Conservation (phyloP, 768 basidiomycete species). For the Kwoniella sp. region DNA sequence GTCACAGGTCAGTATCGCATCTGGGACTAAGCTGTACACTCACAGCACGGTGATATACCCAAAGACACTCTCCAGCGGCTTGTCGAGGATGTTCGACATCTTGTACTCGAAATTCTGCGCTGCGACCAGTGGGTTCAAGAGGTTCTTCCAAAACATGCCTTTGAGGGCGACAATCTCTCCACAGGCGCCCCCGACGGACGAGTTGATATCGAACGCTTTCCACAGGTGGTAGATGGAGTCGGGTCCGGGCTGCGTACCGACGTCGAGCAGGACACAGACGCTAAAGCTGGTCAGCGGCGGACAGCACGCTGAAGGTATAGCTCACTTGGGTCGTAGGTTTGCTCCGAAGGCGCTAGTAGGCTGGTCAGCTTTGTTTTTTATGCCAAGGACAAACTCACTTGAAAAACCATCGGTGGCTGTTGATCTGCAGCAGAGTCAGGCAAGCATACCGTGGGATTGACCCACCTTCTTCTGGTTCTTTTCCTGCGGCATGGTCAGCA, state of each 20-base stretch:
- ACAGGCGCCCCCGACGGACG: conserved; percentile 87
- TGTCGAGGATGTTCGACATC: conserved; percentile 77
- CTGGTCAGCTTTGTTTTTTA: conserved; percentile 1
- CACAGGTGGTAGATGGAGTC: conserved; percentile 90
- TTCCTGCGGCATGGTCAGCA: conserved; percentile 14
- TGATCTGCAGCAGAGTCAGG: conserved; percentile 58
- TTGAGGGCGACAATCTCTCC: conserved; percentile 95
- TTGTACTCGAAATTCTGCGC: conserved; percentile 97
- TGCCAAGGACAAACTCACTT: conserved; percentile 52
- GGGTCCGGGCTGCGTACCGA: conserved; percentile 82
- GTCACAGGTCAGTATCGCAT: not conserved
- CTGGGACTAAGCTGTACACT: conserved; percentile 11
- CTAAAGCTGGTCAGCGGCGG: conserved; percentile 60
- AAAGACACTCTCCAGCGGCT: conserved; percentile 60
- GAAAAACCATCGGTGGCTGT: conserved; percentile 90
- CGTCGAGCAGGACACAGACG: conserved; percentile 86
- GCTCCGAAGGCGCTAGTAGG: conserved; percentile 43
- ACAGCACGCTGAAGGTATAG: conserved; percentile 59
- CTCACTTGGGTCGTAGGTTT: conserved; percentile 41
- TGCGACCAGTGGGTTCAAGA: conserved; percentile 81
- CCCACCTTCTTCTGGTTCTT: conserved; percentile 68
- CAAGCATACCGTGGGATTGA: conserved; percentile 1
- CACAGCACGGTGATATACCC: conserved; percentile 77
- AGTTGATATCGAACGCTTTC: conserved; percentile 73
- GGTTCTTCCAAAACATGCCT: conserved; percentile 74